Conservation (phyloP, 2,329 filamentous ascomycete genomes). For the Domatiomyces globalis region DNA sequence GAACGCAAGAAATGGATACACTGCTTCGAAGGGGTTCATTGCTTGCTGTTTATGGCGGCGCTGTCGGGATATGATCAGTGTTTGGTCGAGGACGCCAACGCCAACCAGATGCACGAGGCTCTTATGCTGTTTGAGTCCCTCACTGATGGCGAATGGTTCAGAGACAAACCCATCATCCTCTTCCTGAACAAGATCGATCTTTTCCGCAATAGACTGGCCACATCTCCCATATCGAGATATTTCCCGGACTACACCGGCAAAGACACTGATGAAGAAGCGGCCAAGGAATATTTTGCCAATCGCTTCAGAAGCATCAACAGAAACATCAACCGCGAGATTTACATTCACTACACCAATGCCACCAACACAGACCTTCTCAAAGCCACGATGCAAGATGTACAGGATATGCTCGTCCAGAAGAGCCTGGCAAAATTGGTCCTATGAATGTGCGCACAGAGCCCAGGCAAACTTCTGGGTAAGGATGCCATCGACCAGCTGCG, state of each 20-base stretch:
- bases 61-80: slow-evolving; percentile 96
- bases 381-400: slow-evolving; percentile 73
- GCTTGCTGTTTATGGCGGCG: slow-evolving; percentile 81
- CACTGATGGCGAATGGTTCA: slow-evolving; percentile 76
- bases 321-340: slow-evolving; percentile 42
- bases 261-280: slow-evolving; percentile 55
- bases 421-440: slow-evolving; percentile 68
- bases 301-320: slow-evolving; percentile 66
- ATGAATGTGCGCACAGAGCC: slow-evolving; percentile 28
- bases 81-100: slow-evolving; percentile 88
- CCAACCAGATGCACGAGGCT: slow-evolving; percentile 85
- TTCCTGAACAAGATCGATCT: slow-evolving; percentile 83
- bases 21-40: slow-evolving; percentile 88
- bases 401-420: slow-evolving; percentile 77
- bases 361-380: slow-evolving; percentile 62
- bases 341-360: slow-evolving; percentile 46
- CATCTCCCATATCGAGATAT: slow-evolving; percentile 57
- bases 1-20: slow-evolving; percentile 89
- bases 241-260: slow-evolving; percentile 69
- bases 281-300: slow-evolving; percentile 68
- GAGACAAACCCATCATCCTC: slow-evolving; percentile 64
- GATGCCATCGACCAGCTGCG: too few relatives aligned
- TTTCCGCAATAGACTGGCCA: slow-evolving; percentile 60
- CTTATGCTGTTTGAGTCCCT: slow-evolving; percentile 79
- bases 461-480: background rate